phyloP scores from a whole-genome alignment of 148 eudicot genomes.

The Nepenthes mirabilis region DNA sequence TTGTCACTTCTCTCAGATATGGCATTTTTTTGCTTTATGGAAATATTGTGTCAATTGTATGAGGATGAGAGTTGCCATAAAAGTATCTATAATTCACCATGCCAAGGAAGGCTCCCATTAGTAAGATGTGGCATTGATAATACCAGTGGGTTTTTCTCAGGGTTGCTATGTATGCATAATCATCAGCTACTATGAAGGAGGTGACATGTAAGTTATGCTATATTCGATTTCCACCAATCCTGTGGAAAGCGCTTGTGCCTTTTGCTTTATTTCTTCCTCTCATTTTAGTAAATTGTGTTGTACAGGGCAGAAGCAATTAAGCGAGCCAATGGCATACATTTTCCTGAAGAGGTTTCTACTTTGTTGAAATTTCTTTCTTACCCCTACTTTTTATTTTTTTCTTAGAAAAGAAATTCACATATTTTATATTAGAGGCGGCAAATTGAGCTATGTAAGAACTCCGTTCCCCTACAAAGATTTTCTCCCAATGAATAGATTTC shows the following conservation, averaged over 20 bases:
- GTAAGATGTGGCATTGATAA: conserved; percentile 4
- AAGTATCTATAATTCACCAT: background rate
- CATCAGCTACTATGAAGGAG: conserved; percentile 96
- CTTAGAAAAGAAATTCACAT: too few relatives aligned
- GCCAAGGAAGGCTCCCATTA: background rate
- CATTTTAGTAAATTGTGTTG: conserved; percentile 5
- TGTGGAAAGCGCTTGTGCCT: conserved; percentile 10
- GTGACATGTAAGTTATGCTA: conserved; percentile 79
- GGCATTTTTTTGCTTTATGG: background rate
- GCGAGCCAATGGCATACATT: conserved; percentile 58
- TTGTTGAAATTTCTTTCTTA: background rate
- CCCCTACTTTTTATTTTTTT: background rate
- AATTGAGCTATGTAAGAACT: background rate
- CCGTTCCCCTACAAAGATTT: background rate
- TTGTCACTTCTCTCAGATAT: background rate
- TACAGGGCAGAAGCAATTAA: conserved; percentile 83
- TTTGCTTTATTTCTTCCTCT: background rate
- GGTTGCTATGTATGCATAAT: conserved; percentile 98
- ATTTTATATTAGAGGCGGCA: background rate
- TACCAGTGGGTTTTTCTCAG: conserved; percentile 27
- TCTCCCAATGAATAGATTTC: background rate
- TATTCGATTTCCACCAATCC: background rate
- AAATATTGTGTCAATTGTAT: background rate
- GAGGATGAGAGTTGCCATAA: background rate
- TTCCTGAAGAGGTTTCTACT: conserved; percentile 79